phyloP scores from a whole-genome alignment of 2,329 filamentous ascomycete species.

The Rhynchosporium secalis region DNA sequence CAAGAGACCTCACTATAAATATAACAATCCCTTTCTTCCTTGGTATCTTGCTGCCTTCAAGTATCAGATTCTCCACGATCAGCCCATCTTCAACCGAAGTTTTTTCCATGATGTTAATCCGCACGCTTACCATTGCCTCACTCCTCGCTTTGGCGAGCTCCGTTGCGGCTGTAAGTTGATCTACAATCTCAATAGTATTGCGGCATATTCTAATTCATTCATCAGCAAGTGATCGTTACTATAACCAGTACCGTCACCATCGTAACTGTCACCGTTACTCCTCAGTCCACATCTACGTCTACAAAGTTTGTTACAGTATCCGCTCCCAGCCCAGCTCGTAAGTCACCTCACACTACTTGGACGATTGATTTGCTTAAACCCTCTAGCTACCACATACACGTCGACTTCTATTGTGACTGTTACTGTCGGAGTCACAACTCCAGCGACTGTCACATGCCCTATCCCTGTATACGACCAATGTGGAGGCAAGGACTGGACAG shows the following conservation, averaged over 20 bases:
- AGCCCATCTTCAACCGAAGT: neutral
- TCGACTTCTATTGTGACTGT: constrained; percentile 12
- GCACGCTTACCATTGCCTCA: constrained; percentile 16
- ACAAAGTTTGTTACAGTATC: constrained; percentile 18
- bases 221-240: constrained; percentile 22
- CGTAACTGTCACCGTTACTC: neutral
- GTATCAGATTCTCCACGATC: neutral
- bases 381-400: constrained; percentile 16
- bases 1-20: constrained; percentile 5
- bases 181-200: neutral
- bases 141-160: constrained; percentile 18
- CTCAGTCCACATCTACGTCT: constrained; percentile 15
- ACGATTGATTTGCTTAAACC: neutral
- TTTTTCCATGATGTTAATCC: constrained; percentile 16
- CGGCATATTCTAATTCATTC: neutral
- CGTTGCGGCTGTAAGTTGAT: constrained; percentile 12
- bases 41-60: neutral
- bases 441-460: constrained; percentile 17
- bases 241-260: constrained; percentile 18
- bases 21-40: neutral
- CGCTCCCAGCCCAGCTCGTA: constrained; percentile 2
- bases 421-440: neutral
- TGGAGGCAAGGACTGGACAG: constrained; percentile 21
- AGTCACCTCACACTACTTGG: neutral
- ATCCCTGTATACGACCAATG: constrained; percentile 25